Evolutionary conservation across 441 rosid species (phyloP).

Genomic region (Daphne laureola): DNA sequence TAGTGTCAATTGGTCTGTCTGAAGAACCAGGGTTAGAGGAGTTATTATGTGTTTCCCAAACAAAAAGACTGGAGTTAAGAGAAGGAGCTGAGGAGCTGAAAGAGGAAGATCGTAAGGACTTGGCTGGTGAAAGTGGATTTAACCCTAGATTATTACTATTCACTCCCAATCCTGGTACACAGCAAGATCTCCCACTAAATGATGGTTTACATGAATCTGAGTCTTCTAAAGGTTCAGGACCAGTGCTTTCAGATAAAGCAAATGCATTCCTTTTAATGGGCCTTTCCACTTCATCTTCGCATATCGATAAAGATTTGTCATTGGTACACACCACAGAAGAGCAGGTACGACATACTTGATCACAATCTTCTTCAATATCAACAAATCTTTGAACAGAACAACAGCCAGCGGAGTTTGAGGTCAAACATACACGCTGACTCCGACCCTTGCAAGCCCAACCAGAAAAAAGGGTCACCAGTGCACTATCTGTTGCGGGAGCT

Average conservation of each 20-base stretch:
- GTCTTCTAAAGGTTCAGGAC: slow-evolving; percentile 18
- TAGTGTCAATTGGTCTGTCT: slow-evolving; percentile 61
- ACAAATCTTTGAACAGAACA: slow-evolving; percentile 36
- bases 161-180: slow-evolving; percentile 65
- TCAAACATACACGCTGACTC: slow-evolving; percentile 33
- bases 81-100: slow-evolving; percentile 53
- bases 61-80: slow-evolving; percentile 65
- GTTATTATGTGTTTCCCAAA: slow-evolving; percentile 54
- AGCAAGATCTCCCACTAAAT: slow-evolving; percentile 36
- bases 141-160: slow-evolving; percentile 37
- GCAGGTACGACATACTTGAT: slow-evolving; percentile 21
- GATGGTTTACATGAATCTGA: slow-evolving; percentile 14
- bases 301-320: slow-evolving; percentile 18
- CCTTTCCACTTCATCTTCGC: slow-evolving; percentile 25
- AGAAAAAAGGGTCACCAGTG: slow-evolving; percentile 64
- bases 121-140: slow-evolving; percentile 49
- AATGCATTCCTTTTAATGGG: slow-evolving; percentile 29
- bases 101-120: slow-evolving; percentile 55
- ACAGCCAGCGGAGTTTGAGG: slow-evolving; percentile 36
- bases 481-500: slow-evolving; percentile 63
- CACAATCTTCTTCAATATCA: slow-evolving; percentile 19
- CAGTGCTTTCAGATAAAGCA: slow-evolving; percentile 16
- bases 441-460: slow-evolving; percentile 82
- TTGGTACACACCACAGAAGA: slow-evolving; percentile 16
- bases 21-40: slow-evolving; percentile 29